Evolutionary conservation across 176 grass and related monocot species (phyloP).

Genomic region (Triticum urartu): DNA sequence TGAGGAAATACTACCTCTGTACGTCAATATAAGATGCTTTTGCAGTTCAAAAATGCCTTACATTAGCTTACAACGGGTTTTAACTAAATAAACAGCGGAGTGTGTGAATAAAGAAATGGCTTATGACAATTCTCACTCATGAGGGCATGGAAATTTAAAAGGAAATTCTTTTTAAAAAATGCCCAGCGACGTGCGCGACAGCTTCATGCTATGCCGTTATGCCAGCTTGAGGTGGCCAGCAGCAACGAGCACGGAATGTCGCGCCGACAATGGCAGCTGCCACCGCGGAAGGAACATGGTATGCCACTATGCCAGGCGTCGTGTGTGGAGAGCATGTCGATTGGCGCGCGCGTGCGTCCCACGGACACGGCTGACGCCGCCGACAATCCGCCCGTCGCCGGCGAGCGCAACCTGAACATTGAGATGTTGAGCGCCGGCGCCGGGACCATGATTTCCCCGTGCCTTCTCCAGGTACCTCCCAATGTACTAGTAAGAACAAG

Average conservation of each 20-base stretch:
- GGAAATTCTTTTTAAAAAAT: too few relatives aligned
- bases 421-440: background rate
- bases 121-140: too few relatives aligned
- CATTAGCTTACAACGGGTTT: too few relatives aligned
- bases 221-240: background rate
- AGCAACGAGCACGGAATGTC: background rate
- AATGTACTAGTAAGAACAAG: too few relatives aligned
- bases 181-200: background rate
- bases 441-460: background rate
- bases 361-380: background rate
- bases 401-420: background rate
- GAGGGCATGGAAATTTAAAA: too few relatives aligned
- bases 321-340: background rate
- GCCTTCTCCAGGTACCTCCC: background rate
- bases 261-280: conserved; percentile 6
- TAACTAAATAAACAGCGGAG: too few relatives aligned
- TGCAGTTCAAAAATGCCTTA: too few relatives aligned
- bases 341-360: background rate
- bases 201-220: background rate
- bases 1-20: too few relatives aligned
- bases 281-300: background rate
- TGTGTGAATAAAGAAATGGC: too few relatives aligned
- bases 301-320: background rate
- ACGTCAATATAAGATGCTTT: too few relatives aligned
- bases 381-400: background rate